Percentiles rank a stretch among this genome's conserved stretches.
Evolutionary conservation across 108 stramenopile genomes (phyloP).

Genomic region (Conticribra guillardii): DNA sequence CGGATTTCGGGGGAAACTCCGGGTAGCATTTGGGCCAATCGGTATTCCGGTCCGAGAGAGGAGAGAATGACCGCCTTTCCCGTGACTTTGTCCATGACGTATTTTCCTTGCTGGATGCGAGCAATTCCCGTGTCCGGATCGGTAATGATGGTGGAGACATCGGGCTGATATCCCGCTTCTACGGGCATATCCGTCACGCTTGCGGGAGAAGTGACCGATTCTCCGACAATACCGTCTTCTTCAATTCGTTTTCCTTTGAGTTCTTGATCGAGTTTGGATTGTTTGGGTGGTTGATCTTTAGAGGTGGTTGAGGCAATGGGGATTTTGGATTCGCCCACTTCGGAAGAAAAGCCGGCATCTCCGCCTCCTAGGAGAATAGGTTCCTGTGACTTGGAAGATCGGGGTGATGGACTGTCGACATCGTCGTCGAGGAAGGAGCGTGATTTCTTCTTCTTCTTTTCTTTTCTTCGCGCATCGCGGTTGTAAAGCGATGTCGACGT

Average conservation of each 20-base stretch:
- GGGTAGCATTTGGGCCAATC: slow-evolving; percentile 88
- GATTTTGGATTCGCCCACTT: slow-evolving; percentile 36
- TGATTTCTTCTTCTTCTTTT: slow-evolving; percentile 35
- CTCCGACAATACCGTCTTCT: slow-evolving; percentile 40
- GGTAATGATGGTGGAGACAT: slow-evolving; percentile 69
- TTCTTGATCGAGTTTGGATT: slow-evolving; percentile 46
- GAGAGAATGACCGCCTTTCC: slow-evolving; percentile 75
- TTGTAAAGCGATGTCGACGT: slow-evolving; percentile 25
- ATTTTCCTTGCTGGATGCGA: slow-evolving; percentile 75
- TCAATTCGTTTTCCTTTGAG: slow-evolving; percentile 34
- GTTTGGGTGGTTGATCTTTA: background rate
- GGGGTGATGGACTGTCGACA: slow-evolving; percentile 1
- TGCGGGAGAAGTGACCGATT: slow-evolving; percentile 43
- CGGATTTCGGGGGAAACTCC: slow-evolving; percentile 73
- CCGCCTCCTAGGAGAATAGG: slow-evolving; percentile 42
- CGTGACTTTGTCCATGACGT: slow-evolving; percentile 87
- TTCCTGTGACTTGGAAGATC: slow-evolving; percentile 9
- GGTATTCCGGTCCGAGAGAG: slow-evolving; percentile 70
- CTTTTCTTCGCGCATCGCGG: slow-evolving; percentile 27
- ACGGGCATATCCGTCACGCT: slow-evolving; percentile 41
- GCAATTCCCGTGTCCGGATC: slow-evolving; percentile 87
- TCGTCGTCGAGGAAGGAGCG: slow-evolving; percentile 26
- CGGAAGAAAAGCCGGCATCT: slow-evolving; percentile 27
- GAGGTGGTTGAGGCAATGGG: slow-evolving; percentile 34
- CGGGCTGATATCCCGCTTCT: slow-evolving; percentile 64